A percentile compares a stretch with the other conserved stretches of the same genome.
Conservation (phyloP, 805 yeast species). For the Lachancea nothofagi region DNA sequence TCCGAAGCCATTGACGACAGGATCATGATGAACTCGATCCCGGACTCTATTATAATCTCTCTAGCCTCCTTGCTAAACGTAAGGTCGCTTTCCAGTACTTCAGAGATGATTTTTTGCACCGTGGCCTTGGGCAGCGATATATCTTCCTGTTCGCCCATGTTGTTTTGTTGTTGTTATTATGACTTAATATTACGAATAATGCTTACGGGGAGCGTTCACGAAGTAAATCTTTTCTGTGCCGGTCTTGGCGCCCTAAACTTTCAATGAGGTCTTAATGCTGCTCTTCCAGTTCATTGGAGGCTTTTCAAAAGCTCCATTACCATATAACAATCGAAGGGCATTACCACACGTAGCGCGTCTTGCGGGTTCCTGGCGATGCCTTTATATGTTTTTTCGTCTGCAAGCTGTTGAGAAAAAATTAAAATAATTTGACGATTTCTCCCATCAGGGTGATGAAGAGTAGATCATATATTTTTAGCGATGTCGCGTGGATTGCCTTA, state of each 20-base stretch:
- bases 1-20: conserved; percentile 90
- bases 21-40: conserved; percentile 93
- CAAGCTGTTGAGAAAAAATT: not conserved
- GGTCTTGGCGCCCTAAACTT: not conserved
- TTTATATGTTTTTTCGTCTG: conserved; percentile 5
- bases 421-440: no score
- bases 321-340: no score
- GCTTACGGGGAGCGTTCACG: no score
- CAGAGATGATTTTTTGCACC: conserved; percentile 89
- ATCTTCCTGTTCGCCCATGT: conserved; percentile 32
- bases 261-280: not conserved
- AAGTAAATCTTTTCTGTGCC: not conserved
- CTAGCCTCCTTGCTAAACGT: conserved; percentile 89
- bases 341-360: not conserved
- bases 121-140: conserved; percentile 63
- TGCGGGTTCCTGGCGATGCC: not conserved
- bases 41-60: conserved; percentile 92
- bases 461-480: no score
- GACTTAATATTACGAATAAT: no score
- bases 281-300: not conserved
- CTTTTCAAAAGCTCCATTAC: not conserved
- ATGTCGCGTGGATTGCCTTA: no score
- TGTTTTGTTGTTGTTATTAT: not conserved
- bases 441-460: not conserved
- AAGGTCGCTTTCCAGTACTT: conserved; percentile 81